Conservation (phyloP, 805 yeast species). For the Kodamaea fukazawae region DNA sequence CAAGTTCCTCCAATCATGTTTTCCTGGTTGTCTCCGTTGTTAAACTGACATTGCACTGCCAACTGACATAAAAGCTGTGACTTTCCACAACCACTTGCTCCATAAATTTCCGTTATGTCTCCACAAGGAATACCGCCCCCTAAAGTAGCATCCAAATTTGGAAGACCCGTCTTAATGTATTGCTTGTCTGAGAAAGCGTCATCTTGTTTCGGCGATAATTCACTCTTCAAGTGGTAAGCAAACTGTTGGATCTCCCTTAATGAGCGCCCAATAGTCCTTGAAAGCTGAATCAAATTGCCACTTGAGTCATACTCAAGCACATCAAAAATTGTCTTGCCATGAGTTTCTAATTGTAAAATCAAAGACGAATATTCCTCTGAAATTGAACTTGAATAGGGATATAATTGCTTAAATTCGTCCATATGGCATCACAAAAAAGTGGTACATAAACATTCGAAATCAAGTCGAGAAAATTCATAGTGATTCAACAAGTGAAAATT, state of each 20-base stretch:
- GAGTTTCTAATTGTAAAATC: constrained; percentile 13
- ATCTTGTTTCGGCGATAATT: constrained; percentile 4
- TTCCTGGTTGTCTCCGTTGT: background rate
- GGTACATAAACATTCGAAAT: background rate
- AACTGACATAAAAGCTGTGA: constrained; percentile 75
- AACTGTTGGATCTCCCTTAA: constrained; percentile 26
- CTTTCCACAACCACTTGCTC: constrained; percentile 84
- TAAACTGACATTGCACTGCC: constrained; percentile 51
- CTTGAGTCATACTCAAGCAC: constrained; percentile 17
- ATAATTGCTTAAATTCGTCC: constrained; percentile 26
- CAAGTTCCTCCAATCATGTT: too few species aligned
- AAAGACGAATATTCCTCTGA: constrained; percentile 17
- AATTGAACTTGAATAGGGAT: constrained; percentile 10
- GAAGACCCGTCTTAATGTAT: constrained; percentile 23
- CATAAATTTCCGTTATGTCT: constrained; percentile 64
- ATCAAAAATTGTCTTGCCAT: constrained; percentile 29
- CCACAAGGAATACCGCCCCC: constrained; percentile 33
- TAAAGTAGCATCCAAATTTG: constrained; percentile 22
- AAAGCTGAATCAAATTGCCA: constrained; percentile 15
- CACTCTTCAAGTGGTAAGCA: constrained; percentile 11
- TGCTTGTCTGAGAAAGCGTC: background rate
- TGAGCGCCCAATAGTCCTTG: constrained; percentile 25
- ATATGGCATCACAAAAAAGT: constrained; percentile 9
- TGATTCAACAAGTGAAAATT: background rate
- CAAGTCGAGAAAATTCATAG: background rate